Conservation (phyloP, 441 rosid genomes). For the Raphanus hybrid region DNA sequence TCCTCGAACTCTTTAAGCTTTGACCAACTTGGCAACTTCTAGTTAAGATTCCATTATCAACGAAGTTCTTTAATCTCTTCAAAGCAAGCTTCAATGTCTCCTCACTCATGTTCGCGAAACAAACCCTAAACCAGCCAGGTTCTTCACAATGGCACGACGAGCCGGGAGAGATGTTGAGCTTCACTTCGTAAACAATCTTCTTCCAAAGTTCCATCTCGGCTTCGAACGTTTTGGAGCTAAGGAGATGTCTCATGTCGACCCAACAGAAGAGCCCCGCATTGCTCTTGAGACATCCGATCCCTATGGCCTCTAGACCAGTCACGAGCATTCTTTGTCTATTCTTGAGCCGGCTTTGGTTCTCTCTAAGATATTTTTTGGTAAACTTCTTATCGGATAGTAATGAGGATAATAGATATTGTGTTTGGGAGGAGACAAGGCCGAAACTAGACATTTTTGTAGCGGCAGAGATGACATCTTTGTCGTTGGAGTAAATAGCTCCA, state of each 20-base stretch:
- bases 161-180: slow-evolving; percentile 82
- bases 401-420: slow-evolving; percentile 60
- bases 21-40: background rate
- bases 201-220: slow-evolving; percentile 91
- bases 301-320: slow-evolving; percentile 60
- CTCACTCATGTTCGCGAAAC: slow-evolving; percentile 65
- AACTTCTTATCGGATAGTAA: slow-evolving; percentile 64
- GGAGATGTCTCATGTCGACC: slow-evolving; percentile 83
- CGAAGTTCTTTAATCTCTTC: slow-evolving; percentile 29
- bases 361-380: slow-evolving; percentile 49
- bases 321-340: slow-evolving; percentile 49
- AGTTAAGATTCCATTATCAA: background rate
- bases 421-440: slow-evolving; percentile 68
- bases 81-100: slow-evolving; percentile 38
- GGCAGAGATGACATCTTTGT: slow-evolving; percentile 61
- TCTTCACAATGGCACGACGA: slow-evolving; percentile 83
- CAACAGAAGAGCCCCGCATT: slow-evolving; percentile 78
- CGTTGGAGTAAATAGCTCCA: slow-evolving; percentile 70
- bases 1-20: slow-evolving; percentile 17
- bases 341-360: slow-evolving; percentile 57
- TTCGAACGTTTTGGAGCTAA: slow-evolving; percentile 68
- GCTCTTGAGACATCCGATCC: slow-evolving; percentile 56
- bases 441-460: slow-evolving; percentile 70
- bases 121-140: slow-evolving; percentile 88
- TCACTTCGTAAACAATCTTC: slow-evolving; percentile 65